phyloP scores from a whole-genome alignment of 2,329 filamentous ascomycete genomes.

The Apiospora pterosperma region DNA sequence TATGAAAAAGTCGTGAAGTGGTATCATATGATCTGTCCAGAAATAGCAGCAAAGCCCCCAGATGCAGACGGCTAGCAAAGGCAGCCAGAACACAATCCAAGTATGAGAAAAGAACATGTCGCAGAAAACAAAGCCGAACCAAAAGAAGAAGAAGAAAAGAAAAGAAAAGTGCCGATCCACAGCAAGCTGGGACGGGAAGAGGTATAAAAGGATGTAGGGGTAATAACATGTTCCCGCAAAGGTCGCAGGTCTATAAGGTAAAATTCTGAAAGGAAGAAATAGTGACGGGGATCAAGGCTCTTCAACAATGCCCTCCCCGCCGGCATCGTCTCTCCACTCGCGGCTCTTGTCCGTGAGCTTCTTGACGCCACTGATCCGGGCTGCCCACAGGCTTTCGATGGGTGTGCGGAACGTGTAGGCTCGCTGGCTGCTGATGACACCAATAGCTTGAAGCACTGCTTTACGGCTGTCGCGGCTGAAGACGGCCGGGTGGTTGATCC shows the following conservation, averaged over 20 bases:
- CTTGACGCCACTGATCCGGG: slow-evolving; percentile 76
- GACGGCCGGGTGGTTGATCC: slow-evolving; percentile 95
- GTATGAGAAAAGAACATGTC: not conserved
- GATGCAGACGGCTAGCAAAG: not conserved
- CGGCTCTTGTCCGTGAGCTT: slow-evolving; percentile 77
- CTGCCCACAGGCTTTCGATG: slow-evolving; percentile 86
- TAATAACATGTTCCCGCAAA: not conserved
- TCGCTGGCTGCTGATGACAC: slow-evolving; percentile 91
- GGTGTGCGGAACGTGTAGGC: slow-evolving; percentile 91
- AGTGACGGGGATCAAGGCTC: slow-evolving; percentile 42
- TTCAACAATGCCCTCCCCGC: slow-evolving; percentile 67
- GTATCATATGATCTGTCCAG: slow-evolving; percentile 4
- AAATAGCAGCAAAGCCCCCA: not conserved
- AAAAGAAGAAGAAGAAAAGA: not conserved
- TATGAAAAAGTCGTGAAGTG: slow-evolving; percentile 4
- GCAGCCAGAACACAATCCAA: not conserved
- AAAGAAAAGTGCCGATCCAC: not conserved
- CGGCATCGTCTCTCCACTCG: slow-evolving; percentile 86
- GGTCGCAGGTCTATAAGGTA: not conserved
- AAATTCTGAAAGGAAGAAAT: not conserved
- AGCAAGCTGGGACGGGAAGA: not conserved
- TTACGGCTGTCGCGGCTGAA: slow-evolving; percentile 94
- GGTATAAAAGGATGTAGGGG: not conserved
- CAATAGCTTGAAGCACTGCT: slow-evolving; percentile 92
- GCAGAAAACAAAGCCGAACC: not conserved